Evolutionary conservation across 306 rosid species (phyloP).

Genomic region (Crataegus laevigata): DNA sequence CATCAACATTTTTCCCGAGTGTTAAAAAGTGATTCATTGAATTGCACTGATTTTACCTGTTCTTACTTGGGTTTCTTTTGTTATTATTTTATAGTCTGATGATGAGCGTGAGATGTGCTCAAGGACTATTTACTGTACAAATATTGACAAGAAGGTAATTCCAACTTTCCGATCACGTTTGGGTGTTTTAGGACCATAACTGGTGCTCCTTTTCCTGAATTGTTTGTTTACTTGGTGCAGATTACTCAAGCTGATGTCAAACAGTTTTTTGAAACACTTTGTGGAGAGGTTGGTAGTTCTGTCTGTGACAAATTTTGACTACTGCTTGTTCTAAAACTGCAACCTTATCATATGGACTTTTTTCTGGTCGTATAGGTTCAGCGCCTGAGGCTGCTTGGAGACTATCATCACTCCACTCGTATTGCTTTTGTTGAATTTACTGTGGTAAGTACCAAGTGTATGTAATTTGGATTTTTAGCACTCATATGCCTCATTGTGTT

Average conservation of each 20-base stretch:
- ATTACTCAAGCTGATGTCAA: conserved; percentile 94
- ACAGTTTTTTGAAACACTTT: conserved; percentile 77
- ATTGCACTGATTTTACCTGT: conserved; percentile 8
- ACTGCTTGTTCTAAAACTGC: conserved; percentile 11
- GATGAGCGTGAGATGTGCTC: conserved; percentile 99
- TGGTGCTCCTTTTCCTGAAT: conserved; percentile 10
- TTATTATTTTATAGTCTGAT: conserved; percentile 46
- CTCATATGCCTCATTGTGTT: conserved; percentile 4
- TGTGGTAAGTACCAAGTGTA: conserved; percentile 42
- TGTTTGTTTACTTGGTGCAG: conserved; percentile 32
- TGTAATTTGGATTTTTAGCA: conserved; percentile 4
- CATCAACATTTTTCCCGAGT: neutral
- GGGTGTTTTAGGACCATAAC: conserved; percentile 6
- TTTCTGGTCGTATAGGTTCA: conserved; percentile 55
- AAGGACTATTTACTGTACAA: conserved; percentile 94
- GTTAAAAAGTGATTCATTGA: neutral
- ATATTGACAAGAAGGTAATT: conserved; percentile 91
- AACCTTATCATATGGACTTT: neutral
- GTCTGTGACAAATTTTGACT: neutral
- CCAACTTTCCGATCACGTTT: conserved; percentile 13
- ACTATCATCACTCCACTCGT: conserved; percentile 93
- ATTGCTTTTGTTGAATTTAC: conserved; percentile 90
- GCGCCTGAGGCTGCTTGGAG: conserved; percentile 94
- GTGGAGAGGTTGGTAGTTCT: conserved; percentile 84
- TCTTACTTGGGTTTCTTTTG: conserved; percentile 9